Evolutionary conservation across 192 early-diverging fungal species (phyloP).

Genomic region (Entomortierella beljakovae): DNA sequence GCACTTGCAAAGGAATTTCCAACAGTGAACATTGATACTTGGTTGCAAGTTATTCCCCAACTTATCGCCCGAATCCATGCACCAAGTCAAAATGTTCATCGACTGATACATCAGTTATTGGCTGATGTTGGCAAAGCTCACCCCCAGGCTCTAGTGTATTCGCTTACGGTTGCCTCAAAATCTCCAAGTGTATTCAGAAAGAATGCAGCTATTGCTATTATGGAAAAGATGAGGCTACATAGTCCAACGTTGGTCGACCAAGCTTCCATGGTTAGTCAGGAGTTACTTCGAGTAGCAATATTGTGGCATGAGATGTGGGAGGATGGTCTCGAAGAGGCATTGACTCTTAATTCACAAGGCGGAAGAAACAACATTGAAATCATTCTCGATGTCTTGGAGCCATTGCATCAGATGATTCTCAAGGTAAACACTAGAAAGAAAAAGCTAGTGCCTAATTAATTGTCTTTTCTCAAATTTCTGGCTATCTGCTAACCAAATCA

Average conservation of each 20-base stretch:
- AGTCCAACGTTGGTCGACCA: conserved; percentile 89
- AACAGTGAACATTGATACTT: conserved; percentile 88
- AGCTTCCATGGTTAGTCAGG: conserved; percentile 92
- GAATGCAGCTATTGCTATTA: conserved; percentile 84
- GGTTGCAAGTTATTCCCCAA: conserved; percentile 98
- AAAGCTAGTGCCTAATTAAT: not conserved
- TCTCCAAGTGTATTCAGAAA: conserved; percentile 82
- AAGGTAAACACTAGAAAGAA: conserved; percentile 13
- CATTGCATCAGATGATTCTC: conserved; percentile 35
- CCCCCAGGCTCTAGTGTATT: conserved; percentile 96
- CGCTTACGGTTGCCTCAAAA: conserved; percentile 95
- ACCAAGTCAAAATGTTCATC: conserved; percentile 80
- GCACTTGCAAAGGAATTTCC: conserved; percentile 85
- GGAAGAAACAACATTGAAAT: conserved; percentile 82
- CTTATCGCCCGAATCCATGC: conserved; percentile 96
- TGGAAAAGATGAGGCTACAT: conserved; percentile 92
- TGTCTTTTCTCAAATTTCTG: not conserved
- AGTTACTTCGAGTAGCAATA: conserved; percentile 94
- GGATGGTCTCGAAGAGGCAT: conserved; percentile 90
- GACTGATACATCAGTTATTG: conserved; percentile 88
- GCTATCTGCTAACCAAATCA: not conserved
- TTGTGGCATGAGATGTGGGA: conserved; percentile 98
- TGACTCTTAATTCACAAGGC: conserved; percentile 73
- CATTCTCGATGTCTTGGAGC: conserved; percentile 85
- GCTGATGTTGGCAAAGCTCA: conserved; percentile 92